These are phyloP conservation scores for Botrytis cinerea DNA, from an alignment of 2,329 filamentous ascomycete genomes.

Conservation along the genomic window DNA sequence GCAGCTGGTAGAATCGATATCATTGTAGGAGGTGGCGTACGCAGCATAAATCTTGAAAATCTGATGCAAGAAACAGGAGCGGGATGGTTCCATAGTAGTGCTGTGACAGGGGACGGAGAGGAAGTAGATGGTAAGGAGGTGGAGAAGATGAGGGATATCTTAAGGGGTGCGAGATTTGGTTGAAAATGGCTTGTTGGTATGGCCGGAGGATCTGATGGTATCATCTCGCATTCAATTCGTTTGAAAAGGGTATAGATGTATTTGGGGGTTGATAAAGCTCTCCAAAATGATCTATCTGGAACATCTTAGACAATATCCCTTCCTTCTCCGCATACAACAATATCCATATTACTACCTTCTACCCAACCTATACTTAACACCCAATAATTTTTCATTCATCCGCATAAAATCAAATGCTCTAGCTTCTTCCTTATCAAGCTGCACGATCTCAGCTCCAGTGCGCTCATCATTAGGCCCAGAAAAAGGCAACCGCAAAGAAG, in stretches of 20 bases:
- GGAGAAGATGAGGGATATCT: conserved; percentile 20
- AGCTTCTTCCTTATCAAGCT: neutral
- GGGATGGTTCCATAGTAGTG: conserved; percentile 47
- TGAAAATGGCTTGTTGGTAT: neutral
- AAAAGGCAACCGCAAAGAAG: neutral
- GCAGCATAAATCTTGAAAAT: conserved; percentile 46
- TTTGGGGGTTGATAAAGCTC: neutral
- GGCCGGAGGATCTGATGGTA: neutral
- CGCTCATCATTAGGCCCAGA: neutral
- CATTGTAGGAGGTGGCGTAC: conserved; percentile 54
- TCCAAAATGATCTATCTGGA: neutral
- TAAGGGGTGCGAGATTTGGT: neutral
- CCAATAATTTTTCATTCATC: neutral
- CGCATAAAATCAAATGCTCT: conserved; percentile 2
- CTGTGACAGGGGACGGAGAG: conserved; percentile 43
- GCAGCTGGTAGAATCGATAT: conserved; percentile 44
- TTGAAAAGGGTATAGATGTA: neutral
- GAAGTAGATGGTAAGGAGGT: conserved; percentile 35
- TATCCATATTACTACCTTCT: neutral
- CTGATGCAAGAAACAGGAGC: conserved; percentile 39
- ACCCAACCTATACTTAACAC: conserved; percentile 3
- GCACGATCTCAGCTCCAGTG: neutral
- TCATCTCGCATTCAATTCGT: neutral
- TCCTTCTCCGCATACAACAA: neutral
- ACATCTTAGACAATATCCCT: neutral